Evolutionary conservation across 768 basidiomycete genomes (phyloP), one percentile per base, ranked within the genome.

Genomic region (Termitomyces sp.): DNA sequence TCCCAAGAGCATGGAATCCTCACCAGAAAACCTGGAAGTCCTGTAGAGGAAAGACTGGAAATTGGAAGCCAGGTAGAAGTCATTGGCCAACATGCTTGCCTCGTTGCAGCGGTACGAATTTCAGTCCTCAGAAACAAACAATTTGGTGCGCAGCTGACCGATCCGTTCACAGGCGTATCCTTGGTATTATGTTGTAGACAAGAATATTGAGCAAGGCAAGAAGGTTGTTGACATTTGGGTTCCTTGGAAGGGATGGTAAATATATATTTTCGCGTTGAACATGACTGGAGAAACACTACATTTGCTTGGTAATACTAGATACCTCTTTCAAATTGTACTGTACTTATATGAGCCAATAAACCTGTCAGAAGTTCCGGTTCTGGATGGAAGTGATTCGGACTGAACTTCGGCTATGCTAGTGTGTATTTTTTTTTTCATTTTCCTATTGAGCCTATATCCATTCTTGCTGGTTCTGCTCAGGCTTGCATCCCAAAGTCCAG

Each of bases 191-290:
- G 75, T 94, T 20, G 84, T 93, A 2, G 92, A 94, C 62, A 81
- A 81, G 7, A 75, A 75, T n/a, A 67, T 74, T 31, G 76, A 75
- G 18, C 76, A 72, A 22, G 80, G 79, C 16, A 72, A 70, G 37
- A 76, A 79, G 39, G 84, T 92, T 8, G 83, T 86, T 20, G 92
- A 94, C 69, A 74, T 94, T 29, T 94, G 92, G 92, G 85, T 92
- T 45, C 83, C 91, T 7, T 92, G 91, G 89, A 95, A 93, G 70
- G 92, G 91, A 0, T 94, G 92, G 92, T 95, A 75, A 26, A 65
- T 55, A 29, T 26, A 65, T 55, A 29, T 26, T 22, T 20, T 44
- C 15, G 24, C 10, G 10, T 28, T 9, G n/a, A 44, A 41, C 28
- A n/a, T 53, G 6, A 20, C 13, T 15, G 8, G 36, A 12, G 22